Evolutionary conservation across 768 basidiomycete genomes (phyloP), one percentile per base, ranked within the genome.

Genomic region (Cystofilobasidium bisporidii): DNA sequence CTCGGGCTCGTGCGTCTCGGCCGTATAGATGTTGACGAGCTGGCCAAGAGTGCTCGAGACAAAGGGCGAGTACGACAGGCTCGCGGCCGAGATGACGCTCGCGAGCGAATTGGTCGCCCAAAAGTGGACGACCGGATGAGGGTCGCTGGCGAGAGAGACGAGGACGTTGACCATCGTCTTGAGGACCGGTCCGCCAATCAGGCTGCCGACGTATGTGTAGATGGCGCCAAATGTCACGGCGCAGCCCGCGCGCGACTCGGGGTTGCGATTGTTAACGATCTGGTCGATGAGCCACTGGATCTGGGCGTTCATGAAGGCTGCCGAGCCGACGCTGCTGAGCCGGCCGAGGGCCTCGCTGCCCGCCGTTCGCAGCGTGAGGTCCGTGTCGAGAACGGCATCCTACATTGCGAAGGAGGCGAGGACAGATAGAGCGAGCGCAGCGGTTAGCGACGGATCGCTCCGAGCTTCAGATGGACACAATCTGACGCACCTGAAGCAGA

Each of bases 141-240:
- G 92, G 76, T 99, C 96, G 69, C 89, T 92, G 76, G 87, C 86
- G 24, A 99, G 83, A 0, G 93, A 94, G 85, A 94, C 89, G 43
- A 97, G 81, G 55, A 98, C 86, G 74, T 96, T 92, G 70, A 94
- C 88, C 0, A 93, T 91, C 0, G 93, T 96, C 77, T 97, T 98
- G 69, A 98, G 81, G 20, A 97, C 82, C 0, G 96, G 90, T 0
- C 91, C 91, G 10, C 92, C 94, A 15, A 89, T 90, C n/a, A 98
- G 82, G 47, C 91, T 89, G 11, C 96, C 96, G 59, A 97, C 91
- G 73, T 90, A 84, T 53, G 83, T 84, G 76, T 96, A 94, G 43
- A 98, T 89, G 17, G 91, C 84, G 17, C 91, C 91, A 73, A 98
- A 91, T 0, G 93, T 88, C 43, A 92, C 78, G 0, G 92, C 91